A percentile compares a stretch with the other conserved stretches of the same genome.
phyloP scores from a whole-genome alignment of 495 filamentous ascomycete species.

The Evernia prunastri region DNA sequence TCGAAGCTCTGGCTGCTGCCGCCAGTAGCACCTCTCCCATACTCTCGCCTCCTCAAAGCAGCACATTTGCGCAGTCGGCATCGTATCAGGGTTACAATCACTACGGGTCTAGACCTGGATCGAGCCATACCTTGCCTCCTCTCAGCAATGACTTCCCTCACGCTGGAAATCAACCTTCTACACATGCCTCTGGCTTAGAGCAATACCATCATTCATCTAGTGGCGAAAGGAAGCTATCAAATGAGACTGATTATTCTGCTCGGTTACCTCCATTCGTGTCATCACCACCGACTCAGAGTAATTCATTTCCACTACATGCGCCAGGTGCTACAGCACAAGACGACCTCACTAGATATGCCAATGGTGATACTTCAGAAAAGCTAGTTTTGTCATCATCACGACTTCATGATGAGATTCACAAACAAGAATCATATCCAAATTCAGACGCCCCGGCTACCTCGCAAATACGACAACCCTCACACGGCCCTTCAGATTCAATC shows the following conservation, averaged over 20 bases:
- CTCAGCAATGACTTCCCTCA: slow-evolving; percentile 5
- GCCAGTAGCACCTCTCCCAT: slow-evolving; percentile 27
- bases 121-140: slow-evolving; percentile 20
- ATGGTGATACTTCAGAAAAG: slow-evolving; percentile 4
- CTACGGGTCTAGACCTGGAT: slow-evolving; percentile 21
- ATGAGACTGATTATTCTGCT: slow-evolving; percentile 10
- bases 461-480: slow-evolving; percentile 23
- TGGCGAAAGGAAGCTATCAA: slow-evolving; percentile 15
- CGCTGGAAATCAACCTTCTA: neutral
- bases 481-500: slow-evolving; percentile 4
- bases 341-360: slow-evolving; percentile 2
- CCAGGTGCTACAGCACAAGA: slow-evolving; percentile 7
- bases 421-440: neutral
- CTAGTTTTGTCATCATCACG: neutral
- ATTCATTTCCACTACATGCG: neutral
- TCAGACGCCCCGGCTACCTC: slow-evolving; percentile 4
- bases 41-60: slow-evolving; percentile 22
- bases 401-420: neutral
- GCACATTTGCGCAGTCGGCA: neutral
- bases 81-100: slow-evolving; percentile 14
- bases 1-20: slow-evolving; percentile 28
- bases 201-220: slow-evolving; percentile 23
- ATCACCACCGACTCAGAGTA: slow-evolving; percentile 7
- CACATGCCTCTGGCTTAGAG: slow-evolving; percentile 19
- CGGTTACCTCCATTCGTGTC: slow-evolving; percentile 18